These are phyloP conservation scores for Dioscorea dumetorum DNA, from an alignment of 106 monocot species.

Conservation along the genomic window DNA sequence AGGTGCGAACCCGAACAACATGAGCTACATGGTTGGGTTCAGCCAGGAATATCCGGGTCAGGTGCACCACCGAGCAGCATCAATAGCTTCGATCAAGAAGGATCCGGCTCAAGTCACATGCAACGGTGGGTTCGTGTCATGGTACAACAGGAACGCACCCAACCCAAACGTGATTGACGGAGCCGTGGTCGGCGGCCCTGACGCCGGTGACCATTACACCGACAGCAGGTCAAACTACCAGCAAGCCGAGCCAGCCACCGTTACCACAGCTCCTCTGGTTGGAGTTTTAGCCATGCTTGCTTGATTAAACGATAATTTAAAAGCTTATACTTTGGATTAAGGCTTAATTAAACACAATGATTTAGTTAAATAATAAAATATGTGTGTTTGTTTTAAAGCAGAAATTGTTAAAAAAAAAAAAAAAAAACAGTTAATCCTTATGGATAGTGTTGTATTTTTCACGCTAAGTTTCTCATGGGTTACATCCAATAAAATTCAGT, in stretches of 20 bases:
- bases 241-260: constrained; percentile 45
- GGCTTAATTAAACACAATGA: too few species aligned
- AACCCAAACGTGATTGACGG: constrained; percentile 46
- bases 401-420: too few species aligned
- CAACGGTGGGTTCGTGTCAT: constrained; percentile 26
- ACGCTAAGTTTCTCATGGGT: too few species aligned
- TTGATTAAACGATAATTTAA: not conserved
- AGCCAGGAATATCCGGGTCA: constrained; percentile 24
- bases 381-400: too few species aligned
- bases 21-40: constrained; percentile 48
- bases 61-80: constrained; percentile 45
- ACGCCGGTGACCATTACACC: constrained; percentile 20
- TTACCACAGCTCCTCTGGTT: constrained; percentile 41
- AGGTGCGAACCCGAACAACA: constrained; percentile 30
- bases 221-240: constrained; percentile 34
- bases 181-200: constrained; percentile 48
- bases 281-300: constrained; percentile 36
- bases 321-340: too few species aligned
- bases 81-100: constrained; percentile 29
- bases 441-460: too few species aligned
- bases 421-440: too few species aligned
- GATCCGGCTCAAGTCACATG: constrained; percentile 23
- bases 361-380: too few species aligned
- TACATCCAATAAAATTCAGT: too few species aligned
- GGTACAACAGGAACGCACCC: constrained; percentile 16